Evolutionary conservation across 345 rosid genomes (phyloP), one percentile per base, ranked within the genome.

Genomic region (Aegle marmelos): DNA sequence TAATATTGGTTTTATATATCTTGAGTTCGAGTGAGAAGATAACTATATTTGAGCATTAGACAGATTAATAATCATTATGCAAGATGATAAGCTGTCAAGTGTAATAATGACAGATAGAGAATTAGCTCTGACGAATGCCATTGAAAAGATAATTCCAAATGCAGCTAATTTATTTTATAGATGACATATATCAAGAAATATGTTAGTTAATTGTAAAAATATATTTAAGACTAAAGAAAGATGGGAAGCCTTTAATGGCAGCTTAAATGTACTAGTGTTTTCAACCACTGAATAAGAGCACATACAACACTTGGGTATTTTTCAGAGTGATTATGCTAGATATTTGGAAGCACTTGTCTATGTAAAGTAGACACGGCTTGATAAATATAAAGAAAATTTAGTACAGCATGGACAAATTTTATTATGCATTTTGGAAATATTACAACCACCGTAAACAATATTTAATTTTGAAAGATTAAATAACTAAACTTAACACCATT

Each of bases 361-460:
- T 56, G 54, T 76, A 33, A 66, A 54, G 62, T 7, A 76, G 11
- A 37, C 64, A 28, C 68, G 79, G 67, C 45, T 76, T 53, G 30
- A 19, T 68, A 39, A 27, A 4, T 76, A 76, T 16, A 66, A 68
- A 53, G 74, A 76, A 9, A 76, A 33, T 76, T 68, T 68, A 67
- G 68, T 33, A 66, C 54, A 57, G 39, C 56, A 1, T 66, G 64
- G 79, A 76, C 66, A 24, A 22, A 66, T 48, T 25, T 27, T 27
- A 21, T 19, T 11, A 76, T 76, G 74, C 79, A 76, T 27, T 76
- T 68, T 36, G 48, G 74, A 34, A 76, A 68, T 68, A 45, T 68
- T 22, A 34, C 36, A 31, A 25, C 24, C 33, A 76, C 68, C 5
- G 79, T 76, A 76, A 27, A 63, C 3, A 45, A 0, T 45, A 45